Percentiles rank a stretch among this genome's conserved stretches.
phyloP scores from a whole-genome alignment of 495 filamentous ascomycete genomes.

The Entonaema liquescens region DNA sequence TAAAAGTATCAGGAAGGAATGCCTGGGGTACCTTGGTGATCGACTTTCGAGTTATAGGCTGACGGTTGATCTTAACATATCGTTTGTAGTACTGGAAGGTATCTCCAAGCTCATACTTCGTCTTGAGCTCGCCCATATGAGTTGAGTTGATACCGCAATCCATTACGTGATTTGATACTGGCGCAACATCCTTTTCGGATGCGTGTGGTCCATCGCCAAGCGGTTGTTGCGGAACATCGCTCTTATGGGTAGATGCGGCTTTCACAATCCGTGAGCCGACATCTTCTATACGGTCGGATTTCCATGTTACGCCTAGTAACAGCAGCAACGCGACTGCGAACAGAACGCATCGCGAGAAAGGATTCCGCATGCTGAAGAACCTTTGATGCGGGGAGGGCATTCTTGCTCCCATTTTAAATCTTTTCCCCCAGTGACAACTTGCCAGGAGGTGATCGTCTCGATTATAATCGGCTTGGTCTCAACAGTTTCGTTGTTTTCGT shows the following conservation, averaged over 20 bases:
- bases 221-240: slow-evolving; percentile 46
- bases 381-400: slow-evolving; percentile 49
- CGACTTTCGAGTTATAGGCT: slow-evolving; percentile 55
- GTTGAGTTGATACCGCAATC: slow-evolving; percentile 58
- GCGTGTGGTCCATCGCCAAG: slow-evolving; percentile 36
- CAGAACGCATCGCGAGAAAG: slow-evolving; percentile 51
- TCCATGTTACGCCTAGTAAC: slow-evolving; percentile 48
- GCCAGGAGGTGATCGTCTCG: slow-evolving; percentile 32
- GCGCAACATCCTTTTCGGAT: slow-evolving; percentile 31
- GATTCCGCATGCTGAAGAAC: slow-evolving; percentile 56
- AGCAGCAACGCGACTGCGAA: slow-evolving; percentile 49
- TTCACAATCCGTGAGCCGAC: slow-evolving; percentile 50
- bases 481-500: neutral
- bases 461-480: slow-evolving; percentile 13
- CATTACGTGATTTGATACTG: slow-evolving; percentile 43
- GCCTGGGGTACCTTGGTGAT: slow-evolving; percentile 56
- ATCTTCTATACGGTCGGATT: slow-evolving; percentile 50
- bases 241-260: slow-evolving; percentile 47
- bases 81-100: slow-evolving; percentile 62
- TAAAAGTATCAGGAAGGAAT: slow-evolving; percentile 56
- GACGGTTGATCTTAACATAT: slow-evolving; percentile 56
- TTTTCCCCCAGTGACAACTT: slow-evolving; percentile 26
- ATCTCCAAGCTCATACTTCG: slow-evolving; percentile 56
- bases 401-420: slow-evolving; percentile 49
- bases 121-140: slow-evolving; percentile 50